These are phyloP conservation scores for Pneumocystis jirovecii DNA, from an alignment of 1,139 yeast genomes.

Conservation along the genomic window DNA sequence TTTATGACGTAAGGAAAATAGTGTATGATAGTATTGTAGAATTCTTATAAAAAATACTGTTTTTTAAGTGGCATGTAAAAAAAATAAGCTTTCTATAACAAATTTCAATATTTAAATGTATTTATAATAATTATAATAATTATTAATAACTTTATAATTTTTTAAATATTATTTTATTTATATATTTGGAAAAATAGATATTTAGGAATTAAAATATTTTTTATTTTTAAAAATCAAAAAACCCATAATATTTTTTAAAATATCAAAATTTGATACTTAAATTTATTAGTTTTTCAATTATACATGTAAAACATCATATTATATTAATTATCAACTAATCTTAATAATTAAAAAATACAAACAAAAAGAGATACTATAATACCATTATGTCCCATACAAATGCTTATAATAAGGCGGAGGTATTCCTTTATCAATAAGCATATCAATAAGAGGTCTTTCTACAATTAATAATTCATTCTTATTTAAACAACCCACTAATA, in stretches of 20 bases:
- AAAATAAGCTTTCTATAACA: background rate
- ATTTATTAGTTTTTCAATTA: background rate
- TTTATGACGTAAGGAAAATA: conserved; percentile 62
- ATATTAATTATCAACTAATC: background rate
- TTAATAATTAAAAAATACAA: background rate
- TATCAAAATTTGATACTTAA: background rate
- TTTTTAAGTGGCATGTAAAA: too few species aligned
- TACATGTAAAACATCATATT: background rate
- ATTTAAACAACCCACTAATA: conserved; percentile 46
- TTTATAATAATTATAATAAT: background rate
- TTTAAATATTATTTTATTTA: too few species aligned
- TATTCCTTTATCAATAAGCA: background rate
- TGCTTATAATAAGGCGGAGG: background rate
- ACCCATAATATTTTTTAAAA: background rate
- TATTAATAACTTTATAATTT: too few species aligned
- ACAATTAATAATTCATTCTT: conserved; percentile 51
- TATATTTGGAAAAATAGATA: too few species aligned
- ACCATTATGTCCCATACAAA: background rate
- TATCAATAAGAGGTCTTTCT: conserved; percentile 53
- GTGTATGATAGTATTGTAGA: conserved; percentile 25
- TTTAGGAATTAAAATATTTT: background rate
- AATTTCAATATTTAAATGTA: background rate
- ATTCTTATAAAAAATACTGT: background rate
- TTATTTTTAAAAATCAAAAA: background rate
- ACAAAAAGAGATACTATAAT: background rate